These are phyloP conservation scores for Ogataea hybrid DNA, from an alignment of 1,139 yeast genomes.

Conservation along the genomic window DNA sequence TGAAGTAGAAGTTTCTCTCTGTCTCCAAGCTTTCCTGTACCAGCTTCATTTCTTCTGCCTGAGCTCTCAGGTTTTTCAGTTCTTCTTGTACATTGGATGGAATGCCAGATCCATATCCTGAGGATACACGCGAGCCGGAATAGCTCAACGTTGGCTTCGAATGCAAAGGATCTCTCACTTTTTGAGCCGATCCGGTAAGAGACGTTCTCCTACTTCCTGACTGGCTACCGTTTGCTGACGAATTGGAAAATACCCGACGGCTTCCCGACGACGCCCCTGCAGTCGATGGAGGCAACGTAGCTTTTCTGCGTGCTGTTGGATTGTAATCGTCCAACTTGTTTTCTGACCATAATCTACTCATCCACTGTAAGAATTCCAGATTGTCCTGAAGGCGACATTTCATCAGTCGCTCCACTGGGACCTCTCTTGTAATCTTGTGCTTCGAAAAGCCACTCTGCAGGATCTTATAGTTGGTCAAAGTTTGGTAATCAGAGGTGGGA, in stretches of 20 bases:
- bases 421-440: no score
- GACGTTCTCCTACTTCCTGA: constrained; percentile 20
- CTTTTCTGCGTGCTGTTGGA: constrained; percentile 54
- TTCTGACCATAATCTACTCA: constrained; percentile 78
- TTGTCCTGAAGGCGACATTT: constrained; percentile 93
- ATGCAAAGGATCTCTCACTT: constrained; percentile 2
- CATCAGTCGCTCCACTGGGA: constrained; percentile 78
- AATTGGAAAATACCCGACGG: constrained; percentile 20
- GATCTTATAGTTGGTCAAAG: constrained; percentile 76
- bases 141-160: constrained; percentile 19
- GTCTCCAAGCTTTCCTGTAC: constrained; percentile 59
- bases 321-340: constrained; percentile 74
- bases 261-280: constrained; percentile 16
- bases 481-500: constrained; percentile 70
- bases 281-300: constrained; percentile 14
- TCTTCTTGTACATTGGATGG: constrained; percentile 26
- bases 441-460: constrained; percentile 74
- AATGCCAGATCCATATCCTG: constrained; percentile 16
- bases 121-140: constrained; percentile 11
- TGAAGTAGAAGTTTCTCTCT: constrained; percentile 88
- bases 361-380: constrained; percentile 91
- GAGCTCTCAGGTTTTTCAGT: constrained; percentile 35
- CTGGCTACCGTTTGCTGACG: constrained; percentile 7
- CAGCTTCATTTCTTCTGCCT: constrained; percentile 49
- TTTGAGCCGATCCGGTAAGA: constrained; percentile 13